phyloP scores from a whole-genome alignment of 176 grass and related monocot genomes.

The Musa beccarii region DNA sequence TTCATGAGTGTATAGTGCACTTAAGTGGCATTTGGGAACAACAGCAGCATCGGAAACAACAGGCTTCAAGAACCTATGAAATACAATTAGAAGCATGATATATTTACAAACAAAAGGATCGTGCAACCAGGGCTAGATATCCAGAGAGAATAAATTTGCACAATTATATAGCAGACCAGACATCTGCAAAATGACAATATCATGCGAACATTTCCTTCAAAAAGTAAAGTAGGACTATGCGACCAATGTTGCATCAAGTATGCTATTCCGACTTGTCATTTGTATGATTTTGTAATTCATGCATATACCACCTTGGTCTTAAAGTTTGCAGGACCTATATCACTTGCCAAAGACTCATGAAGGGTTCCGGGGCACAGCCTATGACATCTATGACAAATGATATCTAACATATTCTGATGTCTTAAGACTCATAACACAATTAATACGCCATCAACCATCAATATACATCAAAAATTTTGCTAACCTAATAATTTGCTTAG shows the following conservation, averaged over 20 bases:
- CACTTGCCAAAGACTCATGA: not conserved
- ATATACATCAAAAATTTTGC: not conserved
- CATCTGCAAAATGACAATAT: not conserved
- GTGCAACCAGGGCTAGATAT: not conserved
- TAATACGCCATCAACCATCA: not conserved
- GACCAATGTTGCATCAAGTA: not conserved
- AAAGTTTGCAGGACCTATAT: not conserved
- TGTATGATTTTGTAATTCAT: not conserved
- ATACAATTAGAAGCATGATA: conserved; percentile 15
- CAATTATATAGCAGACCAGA: not conserved
- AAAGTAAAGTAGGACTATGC: no score
- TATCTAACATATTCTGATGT: not conserved
- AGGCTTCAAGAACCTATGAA: conserved; percentile 54
- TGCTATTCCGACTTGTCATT: no score
- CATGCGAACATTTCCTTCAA: no score
- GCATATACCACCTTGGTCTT: not conserved
- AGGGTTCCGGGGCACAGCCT: not conserved
- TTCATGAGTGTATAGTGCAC: conserved; percentile 65
- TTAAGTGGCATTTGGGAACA: conserved; percentile 80
- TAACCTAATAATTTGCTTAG: not conserved
- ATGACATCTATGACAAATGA: not conserved
- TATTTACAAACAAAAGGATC: not conserved
- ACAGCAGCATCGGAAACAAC: conserved; percentile 65
- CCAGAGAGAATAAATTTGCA: not conserved
- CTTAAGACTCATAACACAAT: not conserved